Evolutionary conservation across 2,329 filamentous ascomycete species (phyloP), one percentile per base, ranked within the genome.

Genomic region (Penicillium sp.): DNA sequence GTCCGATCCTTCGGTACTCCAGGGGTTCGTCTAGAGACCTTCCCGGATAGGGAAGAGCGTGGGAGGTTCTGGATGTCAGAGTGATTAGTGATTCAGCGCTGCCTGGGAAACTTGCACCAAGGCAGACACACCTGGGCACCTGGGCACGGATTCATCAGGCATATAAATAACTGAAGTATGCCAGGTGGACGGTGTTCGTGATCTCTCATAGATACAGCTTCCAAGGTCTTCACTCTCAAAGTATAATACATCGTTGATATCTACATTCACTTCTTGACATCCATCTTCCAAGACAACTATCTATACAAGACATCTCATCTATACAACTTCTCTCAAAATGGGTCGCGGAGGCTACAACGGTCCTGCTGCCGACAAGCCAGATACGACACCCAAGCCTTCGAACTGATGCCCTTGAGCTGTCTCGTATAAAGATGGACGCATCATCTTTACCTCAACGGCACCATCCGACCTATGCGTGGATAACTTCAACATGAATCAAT

Each of bases 281-380:
- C 14, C 11, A 28, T 31, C 29, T 16, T 23, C n/a, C 18, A 34
- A 34, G 8, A 23, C 10, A 44, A 8, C 23, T 24, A 24, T 24
- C 23, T 24, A 24, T 24, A 24, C 23, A 24, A 27, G 14, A 38
- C 28, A 18, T 31, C 7, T 26, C 38, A 31, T 11, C 41, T 43
- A 38, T 45, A 54, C 16, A 39, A 32, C 27, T 31, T 24, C 37
- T 29, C 18, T 39, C 42, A 53, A 44, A 50, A 69, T 69, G 66
- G 69, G 69, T 40, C 65, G 70, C 51, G 68, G 67, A 31, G 67
- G 65, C 22, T 50, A 50, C 22, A 50, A 50, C n/a, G n/a, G n/a
- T 31, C 31, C 44, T 14, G 44, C 47, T 32, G 44, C 40, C 36
- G 41, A 34, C 26, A 40, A 46, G 16, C 24, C 43, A 13, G 47